Evolutionary conservation across 2,329 filamentous ascomycete genomes (phyloP).

Genomic region (Daldinia eschscholtzii): DNA sequence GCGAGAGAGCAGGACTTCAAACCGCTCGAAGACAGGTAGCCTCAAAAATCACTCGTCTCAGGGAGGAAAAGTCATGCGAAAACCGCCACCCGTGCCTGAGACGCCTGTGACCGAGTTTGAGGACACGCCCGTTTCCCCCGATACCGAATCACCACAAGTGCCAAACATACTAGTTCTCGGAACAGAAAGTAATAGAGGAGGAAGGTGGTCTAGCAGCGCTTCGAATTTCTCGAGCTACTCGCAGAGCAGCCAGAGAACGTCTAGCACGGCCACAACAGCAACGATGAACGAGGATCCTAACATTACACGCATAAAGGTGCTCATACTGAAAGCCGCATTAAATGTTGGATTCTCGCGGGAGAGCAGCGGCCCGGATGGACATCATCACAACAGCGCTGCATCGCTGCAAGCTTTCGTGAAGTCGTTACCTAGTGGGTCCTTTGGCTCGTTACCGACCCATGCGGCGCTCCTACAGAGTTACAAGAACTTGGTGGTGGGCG

Average conservation of each 20-base stretch:
- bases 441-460: constrained; percentile 80
- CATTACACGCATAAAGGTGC: constrained; percentile 79
- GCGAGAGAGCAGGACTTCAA: constrained; percentile 63
- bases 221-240: constrained; percentile 85
- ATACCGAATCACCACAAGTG: constrained; percentile 78
- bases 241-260: constrained; percentile 73
- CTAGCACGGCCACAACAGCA: constrained; percentile 79
- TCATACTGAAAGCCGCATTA: constrained; percentile 87
- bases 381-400: constrained; percentile 60
- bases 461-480: constrained; percentile 80
- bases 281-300: constrained; percentile 80
- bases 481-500: constrained; percentile 81
- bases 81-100: constrained; percentile 74
- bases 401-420: constrained; percentile 82
- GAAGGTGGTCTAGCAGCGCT: constrained; percentile 84
- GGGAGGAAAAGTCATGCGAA: constrained; percentile 61
- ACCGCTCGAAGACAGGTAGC: constrained; percentile 66
- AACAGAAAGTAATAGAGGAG: constrained; percentile 71
- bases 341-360: constrained; percentile 83
- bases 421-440: constrained; percentile 79
- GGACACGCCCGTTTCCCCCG: constrained; percentile 85
- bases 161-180: constrained; percentile 92
- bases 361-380: constrained; percentile 55
- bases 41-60: constrained; percentile 58
- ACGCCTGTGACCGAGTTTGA: constrained; percentile 97